A percentile compares a stretch with the other conserved stretches of the same genome.
phyloP scores from a whole-genome alignment of 345 rosid species.

The Salix purpurea region DNA sequence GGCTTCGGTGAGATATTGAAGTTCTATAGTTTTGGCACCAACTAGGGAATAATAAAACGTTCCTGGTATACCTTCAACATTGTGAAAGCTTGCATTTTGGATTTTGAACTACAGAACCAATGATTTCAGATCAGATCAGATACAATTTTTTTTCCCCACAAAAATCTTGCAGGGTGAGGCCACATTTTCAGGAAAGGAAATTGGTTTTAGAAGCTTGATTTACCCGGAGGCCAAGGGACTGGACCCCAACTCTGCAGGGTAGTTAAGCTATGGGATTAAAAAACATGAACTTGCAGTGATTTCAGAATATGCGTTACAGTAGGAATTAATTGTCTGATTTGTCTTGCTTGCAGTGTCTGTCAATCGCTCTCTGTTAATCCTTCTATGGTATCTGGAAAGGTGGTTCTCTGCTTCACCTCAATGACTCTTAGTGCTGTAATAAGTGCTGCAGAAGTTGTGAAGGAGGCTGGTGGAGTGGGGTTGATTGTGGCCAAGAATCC shows the following conservation, averaged over 20 bases:
- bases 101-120: too few species aligned
- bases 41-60: conserved; percentile 12
- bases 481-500: conserved; percentile 34
- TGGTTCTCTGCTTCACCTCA: conserved; percentile 34
- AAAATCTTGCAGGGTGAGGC: conserved; percentile 26
- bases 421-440: conserved; percentile 10
- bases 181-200: conserved; percentile 23
- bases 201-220: conserved; percentile 30
- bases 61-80: not conserved
- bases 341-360: conserved; percentile 5
- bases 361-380: conserved; percentile 11
- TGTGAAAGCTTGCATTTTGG: too few species aligned
- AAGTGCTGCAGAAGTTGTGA: conserved; percentile 20
- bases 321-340: not conserved
- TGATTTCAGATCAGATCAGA: too few species aligned
- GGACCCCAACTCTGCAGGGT: not conserved
- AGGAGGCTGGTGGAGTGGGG: conserved; percentile 34
- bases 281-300: not conserved
- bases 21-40: too few species aligned
- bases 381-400: conserved; percentile 25
- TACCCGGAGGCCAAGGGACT: conserved; percentile 29
- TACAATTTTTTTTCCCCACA: not conserved
- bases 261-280: not conserved
- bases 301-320: not conserved
- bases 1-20: too few species aligned